Conservation (phyloP, 306 rosid species). For the Vigna angularis region DNA sequence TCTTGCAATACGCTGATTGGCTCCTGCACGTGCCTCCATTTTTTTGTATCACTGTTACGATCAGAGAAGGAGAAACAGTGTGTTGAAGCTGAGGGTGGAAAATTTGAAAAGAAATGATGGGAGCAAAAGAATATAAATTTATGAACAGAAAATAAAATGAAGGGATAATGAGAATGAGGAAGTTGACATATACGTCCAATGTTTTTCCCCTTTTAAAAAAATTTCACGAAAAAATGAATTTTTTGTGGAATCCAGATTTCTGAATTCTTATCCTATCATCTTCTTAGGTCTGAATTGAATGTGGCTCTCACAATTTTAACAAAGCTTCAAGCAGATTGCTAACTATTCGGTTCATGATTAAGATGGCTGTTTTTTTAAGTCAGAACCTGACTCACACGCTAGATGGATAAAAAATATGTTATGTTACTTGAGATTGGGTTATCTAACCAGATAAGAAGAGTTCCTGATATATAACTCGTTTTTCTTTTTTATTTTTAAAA, state of each 20-base stretch:
- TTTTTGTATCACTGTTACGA: not conserved
- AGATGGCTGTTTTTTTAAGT: not conserved
- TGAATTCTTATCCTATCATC: slow-evolving; percentile 72
- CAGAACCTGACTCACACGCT: no score
- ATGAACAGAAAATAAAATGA: slow-evolving; percentile 25
- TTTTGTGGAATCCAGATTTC: slow-evolving; percentile 62
- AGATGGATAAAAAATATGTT: no score
- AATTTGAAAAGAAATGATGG: not conserved
- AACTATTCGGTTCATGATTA: not conserved
- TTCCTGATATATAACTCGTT: no score
- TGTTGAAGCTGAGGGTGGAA: not conserved
- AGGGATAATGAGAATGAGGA: slow-evolving; percentile 49
- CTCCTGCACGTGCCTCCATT: slow-evolving; percentile 59
- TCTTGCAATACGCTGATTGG: slow-evolving; percentile 69
- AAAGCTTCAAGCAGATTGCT: not conserved
- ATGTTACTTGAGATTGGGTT: no score
- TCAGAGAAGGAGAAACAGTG: slow-evolving; percentile 9
- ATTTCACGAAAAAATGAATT: not conserved
- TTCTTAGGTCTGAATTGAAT: slow-evolving; percentile 46
- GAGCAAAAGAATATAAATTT: slow-evolving; percentile 36
- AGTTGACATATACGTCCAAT: slow-evolving; percentile 48
- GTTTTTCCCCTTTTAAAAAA: not conserved
- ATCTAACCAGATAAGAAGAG: no score
- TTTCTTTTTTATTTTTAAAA: no score
- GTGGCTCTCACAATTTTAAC: slow-evolving; percentile 59